phyloP scores from a whole-genome alignment of 2,329 filamentous ascomycete species.

The Dryadomyces sulphureus region DNA sequence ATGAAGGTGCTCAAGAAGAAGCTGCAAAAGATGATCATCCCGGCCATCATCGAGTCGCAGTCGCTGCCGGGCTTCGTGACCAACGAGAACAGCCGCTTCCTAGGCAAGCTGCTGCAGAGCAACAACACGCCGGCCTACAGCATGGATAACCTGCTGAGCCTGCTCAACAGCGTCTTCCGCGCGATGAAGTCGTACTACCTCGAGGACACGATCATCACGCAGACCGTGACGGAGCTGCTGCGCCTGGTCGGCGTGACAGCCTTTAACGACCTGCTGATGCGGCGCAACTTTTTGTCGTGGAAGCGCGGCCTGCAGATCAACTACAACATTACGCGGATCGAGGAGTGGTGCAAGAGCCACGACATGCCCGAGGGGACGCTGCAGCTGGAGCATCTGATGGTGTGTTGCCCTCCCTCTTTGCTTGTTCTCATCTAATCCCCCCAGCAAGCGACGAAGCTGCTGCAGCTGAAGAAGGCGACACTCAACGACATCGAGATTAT shows the following conservation, averaged over 20 bases:
- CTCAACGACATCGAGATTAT: slow-evolving; percentile 99
- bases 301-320: slow-evolving; percentile 99
- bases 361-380: slow-evolving; percentile 98
- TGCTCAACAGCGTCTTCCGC: slow-evolving; percentile 94
- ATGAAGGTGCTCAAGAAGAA: slow-evolving; percentile 99
- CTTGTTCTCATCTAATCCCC: slow-evolving; percentile 14
- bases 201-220: slow-evolving; percentile 88
- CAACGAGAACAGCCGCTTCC: slow-evolving; percentile 94
- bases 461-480: slow-evolving; percentile 97
- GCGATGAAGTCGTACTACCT: slow-evolving; percentile 99
- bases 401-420: slow-evolving; percentile 22
- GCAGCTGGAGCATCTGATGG: slow-evolving; percentile 96
- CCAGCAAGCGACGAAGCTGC: slow-evolving; percentile 90
- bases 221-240: slow-evolving; percentile 87
- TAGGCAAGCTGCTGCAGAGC: slow-evolving; percentile 86
- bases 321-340: slow-evolving; percentile 98
- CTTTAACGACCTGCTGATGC: slow-evolving; percentile 96
- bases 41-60: slow-evolving; percentile 97
- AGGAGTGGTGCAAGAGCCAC: slow-evolving; percentile 99
- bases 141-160: slow-evolving; percentile 95
- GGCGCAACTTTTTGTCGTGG: slow-evolving; percentile 96
- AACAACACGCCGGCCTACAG: slow-evolving; percentile 91
- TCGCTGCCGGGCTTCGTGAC: slow-evolving; percentile 97
- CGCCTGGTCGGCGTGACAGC: slow-evolving; percentile 90
- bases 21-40: slow-evolving; percentile 98